Percentiles rank a stretch among this genome's conserved stretches.
These are phyloP conservation scores for Coemansia furcata DNA, from an alignment of 192 early-diverging fungal species.

Conservation along the genomic window DNA sequence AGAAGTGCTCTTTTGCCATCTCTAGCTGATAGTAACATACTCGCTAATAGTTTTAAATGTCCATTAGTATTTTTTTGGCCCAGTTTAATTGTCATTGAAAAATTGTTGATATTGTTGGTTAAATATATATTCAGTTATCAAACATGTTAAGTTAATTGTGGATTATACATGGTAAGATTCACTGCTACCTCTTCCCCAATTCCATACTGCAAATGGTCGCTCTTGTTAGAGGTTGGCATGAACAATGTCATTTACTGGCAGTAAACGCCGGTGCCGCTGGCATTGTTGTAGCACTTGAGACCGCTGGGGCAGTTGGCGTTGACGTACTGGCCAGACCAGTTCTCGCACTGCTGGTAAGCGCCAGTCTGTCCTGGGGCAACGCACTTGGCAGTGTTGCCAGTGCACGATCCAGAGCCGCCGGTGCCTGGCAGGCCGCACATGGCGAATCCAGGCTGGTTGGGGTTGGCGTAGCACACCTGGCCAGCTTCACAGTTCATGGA, in stretches of 20 bases:
- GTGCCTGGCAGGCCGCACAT: constrained; percentile 49
- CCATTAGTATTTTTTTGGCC: neutral
- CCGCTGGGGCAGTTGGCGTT: constrained; percentile 28
- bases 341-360: constrained; percentile 38
- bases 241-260: constrained; percentile 22
- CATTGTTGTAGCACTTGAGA: constrained; percentile 46
- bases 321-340: constrained; percentile 44
- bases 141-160: neutral
- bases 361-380: constrained; percentile 28
- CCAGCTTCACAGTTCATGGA: constrained; percentile 30
- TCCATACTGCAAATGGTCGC: neutral
- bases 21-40: no score
- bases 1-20: no score
- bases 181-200: neutral
- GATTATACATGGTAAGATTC: constrained; percentile 4
- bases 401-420: constrained; percentile 38
- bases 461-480: constrained; percentile 54
- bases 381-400: constrained; percentile 44
- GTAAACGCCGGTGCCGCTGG: constrained; percentile 36
- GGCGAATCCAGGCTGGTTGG: constrained; percentile 33
- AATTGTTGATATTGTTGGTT: neutral
- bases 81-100: no score
- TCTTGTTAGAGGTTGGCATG: neutral
- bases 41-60: neutral
- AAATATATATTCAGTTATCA: neutral